Base-by-base conservation (phyloP, 768 basidiomycete species). In the Amanita jacksonii region DNA sequence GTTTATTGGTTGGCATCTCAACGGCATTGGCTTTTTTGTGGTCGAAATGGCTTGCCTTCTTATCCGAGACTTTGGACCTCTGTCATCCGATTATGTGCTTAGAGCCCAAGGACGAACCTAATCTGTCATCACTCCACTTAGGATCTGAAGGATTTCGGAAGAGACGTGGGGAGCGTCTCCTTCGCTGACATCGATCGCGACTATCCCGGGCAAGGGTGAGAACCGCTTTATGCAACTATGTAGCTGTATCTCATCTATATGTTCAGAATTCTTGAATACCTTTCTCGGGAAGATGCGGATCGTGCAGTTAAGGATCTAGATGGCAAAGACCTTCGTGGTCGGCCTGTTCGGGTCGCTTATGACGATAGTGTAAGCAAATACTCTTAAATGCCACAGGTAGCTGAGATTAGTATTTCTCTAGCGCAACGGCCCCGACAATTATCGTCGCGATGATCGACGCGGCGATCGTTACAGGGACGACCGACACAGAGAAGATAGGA, bases 81-180 rank as follows among this genome's bases (percentile, higher is more conserved):
- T 50, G 46, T 44, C 50, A 38, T 49, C 52, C 49, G 49, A 50
- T 46, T 56, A 49, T 58, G 51, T 55, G 44, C 49, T 54, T 49
- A 47, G 22, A 42, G 28, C 57, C 54, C 60, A 59, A 51, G 60
- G 64, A 62, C 59, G 60, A 61, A 62, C 62, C 69, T 72, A 55
- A 73, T 65, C 49, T 56, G 58, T 65, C 59, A 58, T 62, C 63
- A 53, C 64, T 62, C 58, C 64, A 56, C 61, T 56, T 73, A 98
- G 94, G 94, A 98, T 61, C 69, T 98, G 61, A 98, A 98, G 66
- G 94, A 98, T 59, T 97, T 93, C 49, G 94, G 92, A 53, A 88
- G 94, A 49, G 83, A 90, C 57, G 88, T 87, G 39, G 92, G 90
- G 33, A 86, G 80, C 57, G 90, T 97, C 46, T 88, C 86, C 15